These are phyloP conservation scores for Suillus clintonianus DNA, from an alignment of 768 basidiomycete species.

Conservation along the genomic window DNA sequence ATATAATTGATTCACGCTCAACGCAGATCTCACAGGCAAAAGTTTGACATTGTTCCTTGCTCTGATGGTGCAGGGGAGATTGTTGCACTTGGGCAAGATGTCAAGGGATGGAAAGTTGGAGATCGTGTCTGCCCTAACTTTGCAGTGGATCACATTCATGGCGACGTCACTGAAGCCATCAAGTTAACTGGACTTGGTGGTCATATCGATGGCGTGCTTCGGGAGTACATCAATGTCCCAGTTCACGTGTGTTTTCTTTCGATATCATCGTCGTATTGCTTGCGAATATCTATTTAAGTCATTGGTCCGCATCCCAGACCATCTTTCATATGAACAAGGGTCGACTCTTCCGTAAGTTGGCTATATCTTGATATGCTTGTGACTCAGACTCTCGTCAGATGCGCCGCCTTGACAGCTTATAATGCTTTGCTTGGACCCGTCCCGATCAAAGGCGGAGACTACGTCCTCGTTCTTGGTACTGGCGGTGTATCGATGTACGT, in stretches of 20 bases:
- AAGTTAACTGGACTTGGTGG: slow-evolving; percentile 46
- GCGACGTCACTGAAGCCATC: slow-evolving; percentile 40
- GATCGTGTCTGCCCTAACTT: slow-evolving; percentile 62
- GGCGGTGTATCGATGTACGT: slow-evolving; percentile 57
- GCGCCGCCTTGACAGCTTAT: slow-evolving; percentile 66
- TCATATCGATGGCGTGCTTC: slow-evolving; percentile 50
- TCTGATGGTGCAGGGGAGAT: slow-evolving; percentile 64
- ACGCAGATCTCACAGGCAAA: slow-evolving; percentile 17
- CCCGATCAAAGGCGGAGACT: slow-evolving; percentile 59
- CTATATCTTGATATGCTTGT: not conserved
- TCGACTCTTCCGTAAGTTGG: slow-evolving; percentile 58
- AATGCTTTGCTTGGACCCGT: slow-evolving; percentile 52
- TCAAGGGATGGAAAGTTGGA: slow-evolving; percentile 51
- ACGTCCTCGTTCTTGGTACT: slow-evolving; percentile 56
- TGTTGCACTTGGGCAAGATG: slow-evolving; percentile 41
- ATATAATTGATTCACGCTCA: slow-evolving; percentile 40
- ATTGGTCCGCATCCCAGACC: slow-evolving; percentile 52
- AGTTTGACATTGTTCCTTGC: slow-evolving; percentile 30
- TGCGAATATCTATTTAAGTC: slow-evolving; percentile 30
- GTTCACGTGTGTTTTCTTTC: slow-evolving; percentile 34
- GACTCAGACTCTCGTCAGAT: slow-evolving; percentile 30
- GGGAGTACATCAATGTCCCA: slow-evolving; percentile 54
- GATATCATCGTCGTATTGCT: not conserved
- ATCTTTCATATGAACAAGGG: slow-evolving; percentile 64
- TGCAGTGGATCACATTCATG: slow-evolving; percentile 46